Evolutionary conservation across 345 rosid species (phyloP).

Genomic region (Lepidium didymum): DNA sequence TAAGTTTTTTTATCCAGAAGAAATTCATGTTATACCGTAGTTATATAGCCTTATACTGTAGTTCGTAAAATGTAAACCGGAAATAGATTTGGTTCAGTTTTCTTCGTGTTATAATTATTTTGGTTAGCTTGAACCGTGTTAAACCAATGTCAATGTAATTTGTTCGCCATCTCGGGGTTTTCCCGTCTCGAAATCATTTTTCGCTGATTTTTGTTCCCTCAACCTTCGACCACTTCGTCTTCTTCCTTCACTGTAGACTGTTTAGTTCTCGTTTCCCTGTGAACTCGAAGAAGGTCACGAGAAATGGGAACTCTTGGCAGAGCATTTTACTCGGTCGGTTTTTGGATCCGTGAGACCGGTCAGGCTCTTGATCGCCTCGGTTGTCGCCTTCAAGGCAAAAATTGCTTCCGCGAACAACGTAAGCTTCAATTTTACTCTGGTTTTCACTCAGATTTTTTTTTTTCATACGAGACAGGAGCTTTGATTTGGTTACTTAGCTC

Average conservation of each 20-base stretch:
- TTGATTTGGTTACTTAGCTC: background rate
- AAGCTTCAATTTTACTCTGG: slow-evolving; percentile 16
- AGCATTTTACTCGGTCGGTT: slow-evolving; percentile 83
- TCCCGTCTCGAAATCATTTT: background rate
- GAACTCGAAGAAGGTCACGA: background rate
- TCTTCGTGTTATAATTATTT: background rate
- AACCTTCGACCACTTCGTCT: background rate
- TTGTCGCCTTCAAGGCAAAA: slow-evolving; percentile 80
- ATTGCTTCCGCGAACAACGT: slow-evolving; percentile 81
- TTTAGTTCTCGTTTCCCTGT: background rate
- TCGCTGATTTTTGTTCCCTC: background rate
- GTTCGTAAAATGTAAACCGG: background rate
- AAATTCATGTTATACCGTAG: no score
- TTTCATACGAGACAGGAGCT: background rate
- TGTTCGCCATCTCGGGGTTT: background rate
- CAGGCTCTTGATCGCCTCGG: slow-evolving; percentile 95
- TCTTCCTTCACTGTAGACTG: slow-evolving; percentile 3
- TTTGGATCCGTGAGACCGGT: slow-evolving; percentile 96
- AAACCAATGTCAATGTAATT: background rate
- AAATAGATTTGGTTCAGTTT: background rate
- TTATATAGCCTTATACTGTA: no score
- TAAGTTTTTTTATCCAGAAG: no score
- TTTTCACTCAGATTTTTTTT: background rate
- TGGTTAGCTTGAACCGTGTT: slow-evolving; percentile 15
- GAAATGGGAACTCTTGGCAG: slow-evolving; percentile 81